Percentiles rank a stretch among this genome's conserved stretches.
These are phyloP conservation scores for Coriaria nepalensis DNA, from an alignment of 306 rosid species.

Conservation along the genomic window DNA sequence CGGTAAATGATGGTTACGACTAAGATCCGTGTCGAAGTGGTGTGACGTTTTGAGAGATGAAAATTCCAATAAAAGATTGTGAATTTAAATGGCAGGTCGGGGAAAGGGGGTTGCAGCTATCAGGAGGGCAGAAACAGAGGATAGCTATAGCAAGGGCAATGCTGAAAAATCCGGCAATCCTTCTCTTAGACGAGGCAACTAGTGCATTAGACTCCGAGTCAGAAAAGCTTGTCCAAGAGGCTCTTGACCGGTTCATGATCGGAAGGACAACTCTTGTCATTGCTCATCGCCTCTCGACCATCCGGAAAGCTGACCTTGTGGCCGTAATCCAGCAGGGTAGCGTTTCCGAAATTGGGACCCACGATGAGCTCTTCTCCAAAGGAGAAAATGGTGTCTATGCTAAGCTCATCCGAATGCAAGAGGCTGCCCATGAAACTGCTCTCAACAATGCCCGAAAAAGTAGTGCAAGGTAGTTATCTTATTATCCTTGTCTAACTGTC, in stretches of 20 bases:
- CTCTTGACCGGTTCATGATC: slow-evolving; percentile 96
- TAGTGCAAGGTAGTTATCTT: slow-evolving; percentile 71
- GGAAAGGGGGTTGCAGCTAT: slow-evolving; percentile 91
- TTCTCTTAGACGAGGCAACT: slow-evolving; percentile 90
- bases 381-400: slow-evolving; percentile 94
- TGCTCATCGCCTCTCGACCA: slow-evolving; percentile 90
- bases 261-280: slow-evolving; percentile 86
- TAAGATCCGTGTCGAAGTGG: too few species aligned
- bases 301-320: slow-evolving; percentile 87
- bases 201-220: slow-evolving; percentile 98
- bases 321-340: slow-evolving; percentile 75
- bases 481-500: slow-evolving; percentile 7
- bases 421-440: slow-evolving; percentile 82
- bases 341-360: slow-evolving; percentile 89
- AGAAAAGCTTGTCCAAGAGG: slow-evolving; percentile 94
- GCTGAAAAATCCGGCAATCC: slow-evolving; percentile 95
- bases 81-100: slow-evolving; percentile 70
- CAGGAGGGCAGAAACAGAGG: slow-evolving; percentile 98
- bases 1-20: too few species aligned
- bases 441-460: slow-evolving; percentile 89
- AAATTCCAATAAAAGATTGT: slow-evolving; percentile 1
- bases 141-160: slow-evolving; percentile 98
- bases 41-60: slow-evolving; percentile 3
- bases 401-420: slow-evolving; percentile 88
- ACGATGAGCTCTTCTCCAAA: slow-evolving; percentile 74